Base-by-base conservation (phyloP, 768 basidiomycete species). In the Fomitopsis pulvina region DNA sequence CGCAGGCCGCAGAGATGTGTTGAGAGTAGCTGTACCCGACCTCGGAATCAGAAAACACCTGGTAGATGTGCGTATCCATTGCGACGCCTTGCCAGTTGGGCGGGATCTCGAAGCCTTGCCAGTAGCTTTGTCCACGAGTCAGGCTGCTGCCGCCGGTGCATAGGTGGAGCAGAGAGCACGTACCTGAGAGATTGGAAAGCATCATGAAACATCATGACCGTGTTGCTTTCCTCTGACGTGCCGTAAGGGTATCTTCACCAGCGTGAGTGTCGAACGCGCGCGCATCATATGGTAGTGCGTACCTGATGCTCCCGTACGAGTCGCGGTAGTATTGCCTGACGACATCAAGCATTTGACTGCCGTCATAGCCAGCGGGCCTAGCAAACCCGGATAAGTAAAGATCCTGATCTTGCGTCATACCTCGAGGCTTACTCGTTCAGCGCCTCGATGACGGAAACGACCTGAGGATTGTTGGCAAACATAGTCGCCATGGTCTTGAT, bases 11-110 rank as follows among this genome's bases (percentile, higher is more conserved):
- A 42, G 66, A 53, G 34, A 90, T 85, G 57, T 89, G 87, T 45
- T 82, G 65, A 24, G 70, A 58, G 46, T 78, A 56, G 41, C 67
- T 68, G 64, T 72, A 71, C 25, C 68, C 65, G 48, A 78, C 74
- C 0, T 69, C 72, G 18, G 68, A 63, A 30, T 74, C 57, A 20
- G 74, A 77, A 68, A 89, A 89, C 65, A 89, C 76, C 59, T 87
- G 85, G 59, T 89, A 89, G 46, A 84, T 78, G 60, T 89, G 87
- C 28, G 83, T 87, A 63, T 89, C 88, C 70, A 92, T 78, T 21
- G 83, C 77, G 18, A 89, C 89, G 10, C 85, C 85, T 34, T 81
- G 60, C 50, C 55, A 85, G 30, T 70, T 51, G 0, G 79, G 76
- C n/a, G 65, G 42, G 3, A 72, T 66, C 72, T 80, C 71, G 52